A percentile compares a stretch with the other conserved stretches of the same genome.
These are phyloP conservation scores for Geotrichum cucujoidarum DNA, from an alignment of 1,139 yeast species.

Conservation along the genomic window DNA sequence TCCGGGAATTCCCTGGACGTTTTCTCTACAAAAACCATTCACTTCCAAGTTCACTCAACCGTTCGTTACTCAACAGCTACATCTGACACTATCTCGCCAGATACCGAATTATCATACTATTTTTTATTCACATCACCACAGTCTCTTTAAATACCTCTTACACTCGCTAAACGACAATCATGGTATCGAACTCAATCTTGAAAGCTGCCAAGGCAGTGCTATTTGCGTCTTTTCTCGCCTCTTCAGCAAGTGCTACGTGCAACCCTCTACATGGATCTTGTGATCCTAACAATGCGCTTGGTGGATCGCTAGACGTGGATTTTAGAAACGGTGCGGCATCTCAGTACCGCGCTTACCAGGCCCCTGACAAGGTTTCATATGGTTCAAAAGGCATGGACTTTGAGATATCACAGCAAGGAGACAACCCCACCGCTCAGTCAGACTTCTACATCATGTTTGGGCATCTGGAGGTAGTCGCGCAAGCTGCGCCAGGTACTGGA, in stretches of 20 bases:
- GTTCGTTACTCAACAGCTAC: too few relatives aligned
- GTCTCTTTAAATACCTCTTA: too few relatives aligned
- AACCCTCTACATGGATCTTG: constrained; percentile 23
- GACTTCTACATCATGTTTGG: constrained; percentile 86
- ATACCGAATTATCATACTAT: too few relatives aligned
- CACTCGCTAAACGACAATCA: too few relatives aligned
- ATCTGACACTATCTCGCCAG: too few relatives aligned
- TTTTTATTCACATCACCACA: too few relatives aligned
- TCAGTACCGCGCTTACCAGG: constrained; percentile 15
- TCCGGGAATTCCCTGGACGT: too few relatives aligned
- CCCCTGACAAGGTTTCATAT: constrained; percentile 32
- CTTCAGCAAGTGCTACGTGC: constrained; percentile 20
- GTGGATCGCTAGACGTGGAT: constrained; percentile 19
- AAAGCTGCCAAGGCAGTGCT: constrained; percentile 5
- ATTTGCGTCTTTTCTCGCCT: constrained; percentile 1
- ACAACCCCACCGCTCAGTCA: constrained; percentile 71
- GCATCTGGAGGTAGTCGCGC: constrained; percentile 62
- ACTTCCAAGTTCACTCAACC: too few relatives aligned
- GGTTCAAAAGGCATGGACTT: constrained; percentile 50
- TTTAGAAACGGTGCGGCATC: constrained; percentile 23
- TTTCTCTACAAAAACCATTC: too few relatives aligned
- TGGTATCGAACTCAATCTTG: neutral
- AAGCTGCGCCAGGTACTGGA: constrained; percentile 73
- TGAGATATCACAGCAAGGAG: constrained; percentile 55
- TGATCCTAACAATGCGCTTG: constrained; percentile 22